Base-by-base conservation (phyloP, 2,329 filamentous ascomycete species). In the Verticillium klebahnii region DNA sequence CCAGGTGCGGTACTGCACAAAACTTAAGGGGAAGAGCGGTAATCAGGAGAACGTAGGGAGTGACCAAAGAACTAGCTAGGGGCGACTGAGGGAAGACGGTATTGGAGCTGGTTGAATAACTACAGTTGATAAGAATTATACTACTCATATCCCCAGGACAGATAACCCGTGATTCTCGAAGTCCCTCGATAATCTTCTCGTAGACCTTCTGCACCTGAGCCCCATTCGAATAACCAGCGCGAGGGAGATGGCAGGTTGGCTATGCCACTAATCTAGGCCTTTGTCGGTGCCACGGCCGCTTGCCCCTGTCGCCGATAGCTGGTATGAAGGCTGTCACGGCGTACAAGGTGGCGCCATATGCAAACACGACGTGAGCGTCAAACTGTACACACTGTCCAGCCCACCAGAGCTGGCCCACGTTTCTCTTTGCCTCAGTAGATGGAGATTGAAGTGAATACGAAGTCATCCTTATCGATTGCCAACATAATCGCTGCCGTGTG, bases 1-100 rank as follows among this genome's bases (percentile, higher is more conserved):
- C 25, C 58, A 60, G 45, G 58, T 60, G 45, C 29, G 40, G 17
- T 60, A 60, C 58, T 60, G 25, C 52, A 60, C 58, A n/a, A 60
- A 60, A 32, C 50, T 60, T 9, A 60, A 60, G 40, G 45, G 56
- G 19, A 58, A 19, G 56, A 17, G 56, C 56, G 34, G 34, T 36
- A 36, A 36, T 36, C 34, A 36, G 34, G 34, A 36, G 34, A 36
- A 36, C 5, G 34, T 36, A 36, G 34, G 34, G 34, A 36, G 34
- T 36, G 34, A 5, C 34, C 34, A 36, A 36, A 36, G 34, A 36
- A 36, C 34, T 36, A 36, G 34, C 34, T 36, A 3, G 34, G 34
- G 34, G 34, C 34, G 34, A 36, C 34, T 36, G 34, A 36, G 34
- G 34, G 34, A 36, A 36, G 34, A 36, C 34, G 34, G 34, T 36